These are phyloP conservation scores for Decorospora gaudefroyi DNA, from an alignment of 2,329 filamentous ascomycete genomes.

Conservation along the genomic window DNA sequence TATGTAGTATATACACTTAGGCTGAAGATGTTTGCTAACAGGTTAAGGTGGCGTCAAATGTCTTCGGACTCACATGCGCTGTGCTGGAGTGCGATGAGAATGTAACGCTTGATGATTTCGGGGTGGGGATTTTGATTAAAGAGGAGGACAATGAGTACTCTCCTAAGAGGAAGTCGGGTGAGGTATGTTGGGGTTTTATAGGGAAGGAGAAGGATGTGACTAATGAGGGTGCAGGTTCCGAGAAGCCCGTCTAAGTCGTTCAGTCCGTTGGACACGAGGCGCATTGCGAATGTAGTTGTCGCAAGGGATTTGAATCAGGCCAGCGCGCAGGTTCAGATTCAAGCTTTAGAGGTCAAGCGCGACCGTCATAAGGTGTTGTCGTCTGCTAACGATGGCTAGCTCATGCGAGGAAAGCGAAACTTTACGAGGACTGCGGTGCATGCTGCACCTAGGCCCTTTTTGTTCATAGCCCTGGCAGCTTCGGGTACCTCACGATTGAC, in stretches of 20 bases:
- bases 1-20: slow-evolving; percentile 43
- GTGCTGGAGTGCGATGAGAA: slow-evolving; percentile 72
- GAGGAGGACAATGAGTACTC: slow-evolving; percentile 34
- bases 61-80: slow-evolving; percentile 72
- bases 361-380: neutral
- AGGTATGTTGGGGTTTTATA: slow-evolving; percentile 17
- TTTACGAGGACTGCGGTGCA: slow-evolving; percentile 76
- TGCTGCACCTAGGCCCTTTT: slow-evolving; percentile 73
- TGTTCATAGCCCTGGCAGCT: slow-evolving; percentile 76
- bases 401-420: slow-evolving; percentile 78
- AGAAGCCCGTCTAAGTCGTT: slow-evolving; percentile 20
- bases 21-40: slow-evolving; percentile 10
- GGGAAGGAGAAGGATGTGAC: neutral
- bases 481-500: slow-evolving; percentile 46
- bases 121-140: slow-evolving; percentile 65
- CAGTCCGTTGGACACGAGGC: slow-evolving; percentile 53
- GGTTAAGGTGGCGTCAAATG: slow-evolving; percentile 66
- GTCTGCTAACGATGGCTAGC: slow-evolving; percentile 52
- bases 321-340: slow-evolving; percentile 77
- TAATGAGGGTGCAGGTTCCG: slow-evolving; percentile 23
- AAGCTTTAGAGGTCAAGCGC: slow-evolving; percentile 63
- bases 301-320: slow-evolving; percentile 78
- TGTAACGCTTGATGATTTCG: slow-evolving; percentile 82
- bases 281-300: slow-evolving; percentile 81
- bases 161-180: slow-evolving; percentile 11